Base-by-base conservation (phyloP, 2,329 filamentous ascomycete species). In the Cytospora mali region DNA sequence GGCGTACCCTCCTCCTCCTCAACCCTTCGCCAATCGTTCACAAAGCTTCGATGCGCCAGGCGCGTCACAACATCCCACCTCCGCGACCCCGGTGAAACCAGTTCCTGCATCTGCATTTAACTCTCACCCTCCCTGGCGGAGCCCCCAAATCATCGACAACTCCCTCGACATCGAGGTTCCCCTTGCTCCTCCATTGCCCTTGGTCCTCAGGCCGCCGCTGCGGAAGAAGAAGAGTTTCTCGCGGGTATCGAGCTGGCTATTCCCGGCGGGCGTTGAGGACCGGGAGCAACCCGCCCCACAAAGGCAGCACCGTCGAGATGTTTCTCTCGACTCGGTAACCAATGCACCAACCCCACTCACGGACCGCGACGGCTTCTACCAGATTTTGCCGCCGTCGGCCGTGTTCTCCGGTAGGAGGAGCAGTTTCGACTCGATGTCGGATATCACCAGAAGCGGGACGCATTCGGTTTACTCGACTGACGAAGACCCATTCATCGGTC, bases 161-260 rank as follows among this genome's bases (percentile, higher is more conserved):
- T 62, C 66, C 64, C 65, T 66, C 68, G 58, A 66, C 13, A 71
- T 77, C 25, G 74, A 77, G 6, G 72, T 75, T 7, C 74, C 77
- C 1, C 77, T 82, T 1, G 81, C 83, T 3, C 85, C 84, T 1
- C 85, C 85, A 2, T 74, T 87, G 5, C 84, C 85, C 0, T 77
- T 87, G 27, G 80, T 85, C 18, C 77, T 86, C 61, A 81, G 82
- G n/a, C 85, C 84, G 9, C 84, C 84, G 1, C 71, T 88, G 65
- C 78, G 86, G 63, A 88, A 88, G 77, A 88, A 88, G 78, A 88
- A 88, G 70, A 87, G 85, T 0, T 88, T 89, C 70, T 85, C 84
- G 11, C 79, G 81, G 18, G 83, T 88, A 10, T 87, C 85, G 3
- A 80, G 73, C 67, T 88, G 85, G 84, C 76, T 88, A 28, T 84